Conservation (phyloP, 148 eudicot genomes). For the Rhododendron griersonianum region DNA sequence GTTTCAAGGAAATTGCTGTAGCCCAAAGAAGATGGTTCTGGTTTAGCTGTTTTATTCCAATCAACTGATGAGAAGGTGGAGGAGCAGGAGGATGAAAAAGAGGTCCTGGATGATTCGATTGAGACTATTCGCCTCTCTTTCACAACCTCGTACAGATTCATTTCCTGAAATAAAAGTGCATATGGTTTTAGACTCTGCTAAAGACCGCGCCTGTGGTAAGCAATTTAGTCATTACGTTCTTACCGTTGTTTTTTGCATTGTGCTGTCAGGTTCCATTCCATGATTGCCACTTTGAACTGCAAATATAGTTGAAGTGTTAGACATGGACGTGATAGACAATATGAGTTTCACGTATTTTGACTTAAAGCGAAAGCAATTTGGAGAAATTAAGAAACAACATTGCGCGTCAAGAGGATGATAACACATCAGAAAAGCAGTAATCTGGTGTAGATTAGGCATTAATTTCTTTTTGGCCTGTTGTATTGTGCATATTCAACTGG, state of each 20-base stretch:
- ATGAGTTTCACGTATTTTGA: background rate
- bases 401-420: background rate
- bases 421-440: background rate
- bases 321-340: background rate
- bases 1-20: conserved; percentile 23
- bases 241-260: conserved; percentile 32
- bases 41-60: conserved; percentile 26
- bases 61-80: conserved; percentile 47
- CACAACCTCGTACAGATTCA: conserved; percentile 12
- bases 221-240: conserved; percentile 12
- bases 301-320: conserved; percentile 2
- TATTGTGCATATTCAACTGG: background rate
- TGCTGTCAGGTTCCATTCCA: conserved; percentile 20
- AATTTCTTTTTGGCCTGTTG: background rate
- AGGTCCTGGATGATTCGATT: conserved; percentile 48
- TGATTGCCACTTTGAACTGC: conserved; percentile 34
- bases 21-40: conserved; percentile 26
- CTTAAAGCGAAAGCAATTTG: background rate
- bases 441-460: background rate
- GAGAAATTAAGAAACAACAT: background rate
- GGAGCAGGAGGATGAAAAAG: conserved; percentile 63
- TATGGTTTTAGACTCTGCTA: background rate
- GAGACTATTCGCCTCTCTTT: conserved; percentile 42
- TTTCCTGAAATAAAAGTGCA: conserved; percentile 39
- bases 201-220: background rate